Base-by-base conservation (phyloP, 768 basidiomycete genomes). In the Amanita thiersii region DNA sequence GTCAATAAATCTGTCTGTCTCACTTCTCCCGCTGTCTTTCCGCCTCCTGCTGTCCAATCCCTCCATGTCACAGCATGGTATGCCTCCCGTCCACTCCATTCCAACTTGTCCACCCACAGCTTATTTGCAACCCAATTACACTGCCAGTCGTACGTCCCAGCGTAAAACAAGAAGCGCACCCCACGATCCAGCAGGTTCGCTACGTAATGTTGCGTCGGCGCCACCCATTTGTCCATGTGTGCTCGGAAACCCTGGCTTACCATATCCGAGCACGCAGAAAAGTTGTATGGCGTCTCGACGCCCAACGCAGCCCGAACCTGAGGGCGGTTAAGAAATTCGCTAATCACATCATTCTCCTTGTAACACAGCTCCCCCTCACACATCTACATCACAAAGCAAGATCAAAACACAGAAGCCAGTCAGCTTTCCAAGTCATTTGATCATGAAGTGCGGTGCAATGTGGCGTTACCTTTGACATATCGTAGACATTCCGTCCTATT, bases 71-170 rank as follows among this genome's bases (percentile, higher is more conserved):
- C 64, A 11, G 49, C 53, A 2, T 55, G 57, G 57, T 80, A 88
- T 4, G 52, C 69, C 29, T 65, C 64, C 35, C 67, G 59, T 2
- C 82, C 82, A 34, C 71, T 73, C 88, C 88, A 89, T 39, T 81
- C 73, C 38, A 91, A 64, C 45, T 71, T 64, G 37, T 85, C 73
- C 5, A 81, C 74, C 87, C 87, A 89, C 30, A 76, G 65, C 52
- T 75, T 75, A 59, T 89, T 90, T 11, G 81, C 79, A 20, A 85
- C 61, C 75, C 77, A 84, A 54, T 86, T 85, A 54, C 84, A 87
- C 47, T 81, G 81, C 81, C 81, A 86, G 52, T 85, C 81, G 48
- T 79, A 81, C 32, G 76, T 81, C 14, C 83, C 83, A 1, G 79
- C 79, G 48, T 86, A 86, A 35, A 83, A 78, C 30, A 90, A 68